Evolutionary conservation across 805 yeast genomes (phyloP).

Genomic region (Jamesozyma spencerorum): DNA sequence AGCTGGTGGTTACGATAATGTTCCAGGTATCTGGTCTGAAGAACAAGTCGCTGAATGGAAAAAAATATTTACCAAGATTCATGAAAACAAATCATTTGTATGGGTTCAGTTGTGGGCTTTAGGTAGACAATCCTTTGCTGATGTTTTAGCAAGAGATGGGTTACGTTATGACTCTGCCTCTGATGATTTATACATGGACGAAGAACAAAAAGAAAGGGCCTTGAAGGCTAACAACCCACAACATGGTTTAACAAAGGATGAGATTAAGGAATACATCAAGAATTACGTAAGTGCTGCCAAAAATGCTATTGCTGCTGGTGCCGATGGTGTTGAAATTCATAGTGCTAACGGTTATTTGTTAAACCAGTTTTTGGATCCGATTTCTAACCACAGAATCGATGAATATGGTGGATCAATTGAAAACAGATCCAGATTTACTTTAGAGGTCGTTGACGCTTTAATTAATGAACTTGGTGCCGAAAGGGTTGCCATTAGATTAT

Average conservation of each 20-base stretch:
- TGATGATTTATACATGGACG: no score
- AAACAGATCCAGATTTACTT: constrained; percentile 36
- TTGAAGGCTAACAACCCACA: constrained; percentile 22
- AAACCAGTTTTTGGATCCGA: constrained; percentile 43
- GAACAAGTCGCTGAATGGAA: constrained; percentile 42
- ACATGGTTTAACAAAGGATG: constrained; percentile 24
- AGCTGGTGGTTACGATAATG: constrained; percentile 33
- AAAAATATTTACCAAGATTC: constrained; percentile 39
- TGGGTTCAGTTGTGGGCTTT: constrained; percentile 45
- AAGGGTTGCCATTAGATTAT: constrained; percentile 38
- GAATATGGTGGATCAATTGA: constrained; percentile 46
- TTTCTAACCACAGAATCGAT: constrained; percentile 38
- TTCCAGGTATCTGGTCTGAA: constrained; percentile 42
- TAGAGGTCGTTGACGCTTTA: constrained; percentile 43
- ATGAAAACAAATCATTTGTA: constrained; percentile 37
- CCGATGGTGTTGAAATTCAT: constrained; percentile 59
- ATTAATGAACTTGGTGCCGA: constrained; percentile 43
- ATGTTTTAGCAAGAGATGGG: constrained; percentile 28
- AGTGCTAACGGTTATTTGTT: constrained; percentile 58
- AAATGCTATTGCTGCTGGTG: constrained; percentile 28
- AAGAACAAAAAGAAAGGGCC: constrained; percentile 30
- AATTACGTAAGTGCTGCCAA: constrained; percentile 44
- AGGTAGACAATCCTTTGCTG: constrained; percentile 35
- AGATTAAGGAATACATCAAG: constrained; percentile 33
- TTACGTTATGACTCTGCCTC: constrained; percentile 34